Conservation (phyloP, 495 filamentous ascomycete species). For the Xylaria bambusicola region DNA sequence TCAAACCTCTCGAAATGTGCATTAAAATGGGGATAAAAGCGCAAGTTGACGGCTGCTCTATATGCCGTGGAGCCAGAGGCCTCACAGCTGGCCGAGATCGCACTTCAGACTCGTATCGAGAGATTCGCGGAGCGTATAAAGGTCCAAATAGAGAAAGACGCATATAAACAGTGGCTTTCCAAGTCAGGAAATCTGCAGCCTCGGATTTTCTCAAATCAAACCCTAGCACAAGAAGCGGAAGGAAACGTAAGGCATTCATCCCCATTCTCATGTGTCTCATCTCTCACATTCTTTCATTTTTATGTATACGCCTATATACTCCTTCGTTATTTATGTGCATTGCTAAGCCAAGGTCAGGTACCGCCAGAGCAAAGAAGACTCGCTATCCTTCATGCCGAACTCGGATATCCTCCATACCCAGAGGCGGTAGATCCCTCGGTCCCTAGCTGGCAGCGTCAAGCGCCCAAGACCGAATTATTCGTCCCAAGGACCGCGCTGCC, state of each 20-base stretch:
- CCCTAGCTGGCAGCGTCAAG: constrained; percentile 47
- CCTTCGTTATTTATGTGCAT: background rate
- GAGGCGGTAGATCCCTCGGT: constrained; percentile 23
- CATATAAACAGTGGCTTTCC: constrained; percentile 39
- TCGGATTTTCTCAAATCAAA: constrained; percentile 28
- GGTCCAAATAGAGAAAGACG: constrained; percentile 36
- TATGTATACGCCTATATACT: background rate
- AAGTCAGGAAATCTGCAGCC: constrained; percentile 17
- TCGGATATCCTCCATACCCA: constrained; percentile 25
- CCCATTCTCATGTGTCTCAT: background rate
- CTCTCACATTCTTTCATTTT: background rate
- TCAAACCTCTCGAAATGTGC: background rate
- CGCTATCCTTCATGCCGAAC: constrained; percentile 29
- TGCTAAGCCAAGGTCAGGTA: constrained; percentile 18
- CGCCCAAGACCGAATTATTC: constrained; percentile 46
- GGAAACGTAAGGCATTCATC: constrained; percentile 20
- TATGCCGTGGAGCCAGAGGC: constrained; percentile 19
- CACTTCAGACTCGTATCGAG: constrained; percentile 45
- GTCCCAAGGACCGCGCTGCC: constrained; percentile 25
- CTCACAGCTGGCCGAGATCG: constrained; percentile 30
- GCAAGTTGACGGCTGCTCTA: constrained; percentile 7
- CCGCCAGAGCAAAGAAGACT: constrained; percentile 29
- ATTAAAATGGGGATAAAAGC: constrained; percentile 8
- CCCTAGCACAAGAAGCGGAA: constrained; percentile 22
- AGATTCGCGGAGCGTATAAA: constrained; percentile 44